Evolutionary conservation across 2,329 filamentous ascomycete genomes (phyloP).

Genomic region (Plenodomus lindquistii): DNA sequence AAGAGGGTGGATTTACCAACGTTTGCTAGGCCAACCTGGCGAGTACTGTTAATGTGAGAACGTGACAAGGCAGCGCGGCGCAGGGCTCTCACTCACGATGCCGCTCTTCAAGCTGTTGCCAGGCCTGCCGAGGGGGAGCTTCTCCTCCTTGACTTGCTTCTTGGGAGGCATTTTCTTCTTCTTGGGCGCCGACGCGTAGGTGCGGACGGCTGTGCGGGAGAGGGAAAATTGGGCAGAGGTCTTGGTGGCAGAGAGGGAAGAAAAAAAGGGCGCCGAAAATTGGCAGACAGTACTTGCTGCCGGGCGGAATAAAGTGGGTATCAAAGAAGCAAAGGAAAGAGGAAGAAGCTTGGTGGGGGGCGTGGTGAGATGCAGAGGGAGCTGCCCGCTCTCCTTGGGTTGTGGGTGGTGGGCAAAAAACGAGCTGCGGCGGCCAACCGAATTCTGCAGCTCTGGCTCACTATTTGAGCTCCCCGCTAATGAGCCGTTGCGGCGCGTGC

Average conservation of each 20-base stretch:
- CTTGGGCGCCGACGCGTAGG: conserved; percentile 60
- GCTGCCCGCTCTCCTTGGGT: conserved; percentile 13
- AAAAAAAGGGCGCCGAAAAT: conserved; percentile 42
- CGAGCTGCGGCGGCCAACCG: conserved; percentile 11
- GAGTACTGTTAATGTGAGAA: conserved; percentile 50
- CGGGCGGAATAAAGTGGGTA: conserved; percentile 56
- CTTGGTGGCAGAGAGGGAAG: conserved; percentile 26
- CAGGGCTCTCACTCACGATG: conserved; percentile 76
- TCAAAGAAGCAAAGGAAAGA: conserved; percentile 54
- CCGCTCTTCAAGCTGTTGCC: conserved; percentile 99
- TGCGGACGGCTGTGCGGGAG: conserved; percentile 51
- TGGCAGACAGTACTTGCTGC: conserved; percentile 55
- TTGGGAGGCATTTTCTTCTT: conserved; percentile 91
- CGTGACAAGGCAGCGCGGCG: conserved; percentile 31
- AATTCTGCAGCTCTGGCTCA: conserved; percentile 19
- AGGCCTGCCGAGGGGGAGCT: conserved; percentile 91
- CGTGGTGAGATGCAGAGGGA: conserved; percentile 32
- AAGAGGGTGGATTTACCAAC: conserved; percentile 99
- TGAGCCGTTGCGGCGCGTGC: not conserved
- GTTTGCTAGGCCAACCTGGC: conserved; percentile 94
- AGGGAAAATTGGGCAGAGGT: conserved; percentile 43
- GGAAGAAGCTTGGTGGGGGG: conserved; percentile 47
- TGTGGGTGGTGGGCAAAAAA: conserved; percentile 16
- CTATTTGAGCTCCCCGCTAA: not conserved
- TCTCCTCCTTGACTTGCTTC: conserved; percentile 89